phyloP scores from a whole-genome alignment of 805 yeast species.

The Barnettozyma botsteinii region DNA sequence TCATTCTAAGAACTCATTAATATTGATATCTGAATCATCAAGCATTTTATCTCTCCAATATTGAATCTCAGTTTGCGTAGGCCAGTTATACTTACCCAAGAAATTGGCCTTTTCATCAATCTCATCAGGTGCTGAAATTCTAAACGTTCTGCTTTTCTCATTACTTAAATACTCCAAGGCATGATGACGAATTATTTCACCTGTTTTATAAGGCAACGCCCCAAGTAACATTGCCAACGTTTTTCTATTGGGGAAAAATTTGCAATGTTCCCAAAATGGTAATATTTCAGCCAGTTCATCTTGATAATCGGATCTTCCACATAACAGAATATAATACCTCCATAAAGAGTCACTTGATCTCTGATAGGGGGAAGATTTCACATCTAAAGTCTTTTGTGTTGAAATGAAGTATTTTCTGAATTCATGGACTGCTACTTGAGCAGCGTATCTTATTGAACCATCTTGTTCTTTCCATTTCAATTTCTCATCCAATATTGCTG shows the following conservation, averaged over 20 bases:
- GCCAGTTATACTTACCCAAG: slow-evolving; percentile 33
- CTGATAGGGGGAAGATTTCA: slow-evolving; percentile 8
- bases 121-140: neutral
- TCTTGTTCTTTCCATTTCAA: slow-evolving; percentile 35
- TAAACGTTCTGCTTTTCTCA: neutral
- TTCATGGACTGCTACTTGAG: slow-evolving; percentile 56
- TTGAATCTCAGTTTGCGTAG: slow-evolving; percentile 23
- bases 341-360: slow-evolving; percentile 36
- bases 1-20: slow-evolving; percentile 1
- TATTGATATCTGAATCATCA: neutral
- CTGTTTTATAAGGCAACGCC: slow-evolving; percentile 20
- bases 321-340: slow-evolving; percentile 45
- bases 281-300: slow-evolving; percentile 46
- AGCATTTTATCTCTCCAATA: slow-evolving; percentile 14
- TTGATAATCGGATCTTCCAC: slow-evolving; percentile 41
- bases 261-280: slow-evolving; percentile 48
- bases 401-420: slow-evolving; percentile 39
- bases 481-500: slow-evolving; percentile 31
- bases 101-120: neutral
- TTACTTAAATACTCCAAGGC: slow-evolving; percentile 12
- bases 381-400: slow-evolving; percentile 1
- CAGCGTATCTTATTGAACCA: slow-evolving; percentile 39
- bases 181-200: slow-evolving; percentile 35
- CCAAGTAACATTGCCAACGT: slow-evolving; percentile 37
- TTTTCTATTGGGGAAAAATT: slow-evolving; percentile 35